Evolutionary conservation across 352 stramenopile species (phyloP).

Genomic region (Globisporangium perplexum): DNA sequence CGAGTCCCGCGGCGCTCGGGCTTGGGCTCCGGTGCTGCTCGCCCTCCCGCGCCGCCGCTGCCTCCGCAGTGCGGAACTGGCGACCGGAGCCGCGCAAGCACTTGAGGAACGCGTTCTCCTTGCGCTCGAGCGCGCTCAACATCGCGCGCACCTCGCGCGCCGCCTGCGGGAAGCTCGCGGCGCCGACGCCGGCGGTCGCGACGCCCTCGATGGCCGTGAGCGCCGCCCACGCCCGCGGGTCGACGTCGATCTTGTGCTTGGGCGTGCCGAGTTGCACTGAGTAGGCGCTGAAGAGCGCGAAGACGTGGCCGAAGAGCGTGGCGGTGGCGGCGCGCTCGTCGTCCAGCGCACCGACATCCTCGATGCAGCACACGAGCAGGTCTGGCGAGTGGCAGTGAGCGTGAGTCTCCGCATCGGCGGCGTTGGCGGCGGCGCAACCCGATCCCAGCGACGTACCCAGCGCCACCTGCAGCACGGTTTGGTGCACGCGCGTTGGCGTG

Average conservation of each 20-base stretch:
- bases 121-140: slow-evolving; percentile 30
- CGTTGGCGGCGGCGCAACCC: too few species aligned
- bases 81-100: slow-evolving; percentile 41
- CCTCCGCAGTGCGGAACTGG: slow-evolving; percentile 10
- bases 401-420: not conserved
- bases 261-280: slow-evolving; percentile 46
- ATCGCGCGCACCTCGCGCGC: slow-evolving; percentile 39
- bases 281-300: slow-evolving; percentile 61
- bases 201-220: slow-evolving; percentile 33
- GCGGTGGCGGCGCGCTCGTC: slow-evolving; percentile 8
- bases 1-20: not conserved
- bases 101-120: slow-evolving; percentile 62
- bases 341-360: slow-evolving; percentile 1
- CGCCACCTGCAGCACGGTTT: slow-evolving; percentile 46
- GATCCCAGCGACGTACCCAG: slow-evolving; percentile 25
- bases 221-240: slow-evolving; percentile 33
- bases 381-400: slow-evolving; percentile 14
- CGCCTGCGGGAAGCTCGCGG: slow-evolving; percentile 18
- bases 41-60: not conserved
- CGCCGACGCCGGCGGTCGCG: slow-evolving; percentile 18
- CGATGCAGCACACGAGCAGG: slow-evolving; percentile 31
- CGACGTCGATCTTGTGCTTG: slow-evolving; percentile 60
- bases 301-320: slow-evolving; percentile 35
- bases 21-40: not conserved
- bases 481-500: slow-evolving; percentile 44